These are phyloP conservation scores for Peterozyma toletana DNA, from an alignment of 805 yeast genomes.

Conservation along the genomic window DNA sequence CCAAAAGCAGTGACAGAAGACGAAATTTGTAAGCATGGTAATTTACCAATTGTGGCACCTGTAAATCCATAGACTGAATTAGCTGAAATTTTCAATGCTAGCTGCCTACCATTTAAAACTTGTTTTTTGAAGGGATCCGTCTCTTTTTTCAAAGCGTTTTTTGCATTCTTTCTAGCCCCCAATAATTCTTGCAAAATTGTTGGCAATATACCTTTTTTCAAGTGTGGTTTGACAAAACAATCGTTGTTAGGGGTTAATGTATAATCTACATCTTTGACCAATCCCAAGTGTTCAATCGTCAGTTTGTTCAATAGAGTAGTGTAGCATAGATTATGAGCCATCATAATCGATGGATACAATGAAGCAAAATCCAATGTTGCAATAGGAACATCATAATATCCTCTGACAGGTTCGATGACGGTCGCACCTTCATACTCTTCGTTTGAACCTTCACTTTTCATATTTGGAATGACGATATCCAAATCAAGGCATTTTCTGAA, in stretches of 20 bases:
- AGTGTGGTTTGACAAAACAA: conserved; percentile 64
- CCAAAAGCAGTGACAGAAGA: conserved; percentile 95
- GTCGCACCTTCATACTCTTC: conserved; percentile 99
- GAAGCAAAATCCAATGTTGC: conserved; percentile 98
- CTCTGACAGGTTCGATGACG: conserved; percentile 93
- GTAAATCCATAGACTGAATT: conserved; percentile 98
- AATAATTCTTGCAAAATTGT: conserved; percentile 85
- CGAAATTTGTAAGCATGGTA: conserved; percentile 94
- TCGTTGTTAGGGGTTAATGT: conserved; percentile 89
- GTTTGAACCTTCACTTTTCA: conserved; percentile 69
- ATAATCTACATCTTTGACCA: conserved; percentile 72
- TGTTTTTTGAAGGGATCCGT: conserved; percentile 91
- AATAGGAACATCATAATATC: conserved; percentile 94
- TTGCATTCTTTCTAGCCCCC: conserved; percentile 89
- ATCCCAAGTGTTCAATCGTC: conserved; percentile 55
- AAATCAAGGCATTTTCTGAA: conserved; percentile 87
- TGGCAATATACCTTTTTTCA: conserved; percentile 83
- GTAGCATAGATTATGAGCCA: conserved; percentile 97
- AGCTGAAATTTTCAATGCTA: conserved; percentile 94
- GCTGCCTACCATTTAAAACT: conserved; percentile 93
- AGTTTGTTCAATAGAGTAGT: conserved; percentile 74
- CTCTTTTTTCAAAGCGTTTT: conserved; percentile 82
- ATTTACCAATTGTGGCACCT: conserved; percentile 96
- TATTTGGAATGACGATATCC: conserved; percentile 84
- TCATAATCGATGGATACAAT: conserved; percentile 96